phyloP scores from a whole-genome alignment of 2,329 filamentous ascomycete genomes.

The Chaetomium sp. region DNA sequence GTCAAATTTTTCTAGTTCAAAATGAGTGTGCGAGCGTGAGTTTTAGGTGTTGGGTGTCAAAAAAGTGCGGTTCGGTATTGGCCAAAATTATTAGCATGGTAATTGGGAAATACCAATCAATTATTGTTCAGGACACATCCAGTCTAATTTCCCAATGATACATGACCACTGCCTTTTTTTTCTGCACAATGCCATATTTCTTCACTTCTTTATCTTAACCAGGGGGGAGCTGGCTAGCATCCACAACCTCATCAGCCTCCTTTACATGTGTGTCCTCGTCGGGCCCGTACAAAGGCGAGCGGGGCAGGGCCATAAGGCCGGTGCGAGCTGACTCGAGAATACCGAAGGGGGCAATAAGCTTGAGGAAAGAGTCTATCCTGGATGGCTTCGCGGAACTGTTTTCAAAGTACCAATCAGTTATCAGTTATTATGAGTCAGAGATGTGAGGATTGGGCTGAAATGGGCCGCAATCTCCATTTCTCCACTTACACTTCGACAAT shows the following conservation, averaged over 20 bases:
- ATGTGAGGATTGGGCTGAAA: neutral
- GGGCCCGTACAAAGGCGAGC: conserved; percentile 75
- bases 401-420: conserved; percentile 32
- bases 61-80: neutral
- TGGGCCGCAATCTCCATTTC: neutral
- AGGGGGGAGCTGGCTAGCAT: conserved; percentile 87
- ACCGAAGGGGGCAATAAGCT: conserved; percentile 87
- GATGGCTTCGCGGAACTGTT: conserved; percentile 79
- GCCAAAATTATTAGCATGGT: too few relatives aligned
- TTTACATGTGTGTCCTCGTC: conserved; percentile 64
- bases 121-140: conserved; percentile 4
- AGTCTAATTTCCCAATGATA: neutral
- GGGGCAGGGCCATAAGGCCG: conserved; percentile 91
- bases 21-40: conserved; percentile 10
- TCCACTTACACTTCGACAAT: conserved; percentile 86
- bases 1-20: neutral
- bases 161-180: neutral
- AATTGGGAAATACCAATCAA: conserved; percentile 2
- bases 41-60: conserved; percentile 15
- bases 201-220: conserved; percentile 48
- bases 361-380: conserved; percentile 96
- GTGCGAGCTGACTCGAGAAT: conserved; percentile 94
- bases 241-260: conserved; percentile 91
- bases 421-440: neutral
- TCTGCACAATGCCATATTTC: neutral